phyloP scores from a whole-genome alignment of 2,329 filamentous ascomycete species.

The Chrysosphaeria jannelii region DNA sequence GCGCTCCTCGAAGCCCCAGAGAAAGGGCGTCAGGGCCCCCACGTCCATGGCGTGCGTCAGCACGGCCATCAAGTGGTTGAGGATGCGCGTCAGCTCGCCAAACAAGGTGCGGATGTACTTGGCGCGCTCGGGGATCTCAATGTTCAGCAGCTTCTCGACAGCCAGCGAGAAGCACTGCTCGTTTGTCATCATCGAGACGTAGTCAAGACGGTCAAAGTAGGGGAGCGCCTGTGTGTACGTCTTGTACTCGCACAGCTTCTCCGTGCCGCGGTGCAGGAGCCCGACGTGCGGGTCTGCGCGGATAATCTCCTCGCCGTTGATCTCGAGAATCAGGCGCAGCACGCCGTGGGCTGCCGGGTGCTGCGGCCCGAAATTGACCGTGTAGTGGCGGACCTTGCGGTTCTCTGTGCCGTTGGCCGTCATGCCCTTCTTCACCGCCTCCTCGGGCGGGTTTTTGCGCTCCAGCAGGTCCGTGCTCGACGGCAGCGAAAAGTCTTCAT shows the following conservation, averaged over 20 bases:
- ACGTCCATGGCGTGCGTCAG: conserved; percentile 97
- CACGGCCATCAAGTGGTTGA: conserved; percentile 97
- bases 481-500: conserved; percentile 27
- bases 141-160: conserved; percentile 90
- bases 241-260: conserved; percentile 99
- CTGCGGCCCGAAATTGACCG: conserved; percentile 96
- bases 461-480: conserved; percentile 11
- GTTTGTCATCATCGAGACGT: conserved; percentile 99
- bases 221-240: conserved; percentile 93
- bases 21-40: conserved; percentile 84
- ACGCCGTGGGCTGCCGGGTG: conserved; percentile 96
- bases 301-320: conserved; percentile 93
- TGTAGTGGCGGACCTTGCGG: conserved; percentile 94
- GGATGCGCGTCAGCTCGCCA: conserved; percentile 69
- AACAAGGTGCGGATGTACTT: conserved; percentile 96
- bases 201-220: conserved; percentile 96
- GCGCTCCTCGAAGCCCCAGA: conserved; percentile 99
- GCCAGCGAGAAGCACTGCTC: conserved; percentile 91
- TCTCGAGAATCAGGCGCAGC: conserved; percentile 84
- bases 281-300: conserved; percentile 92
- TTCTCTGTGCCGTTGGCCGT: conserved; percentile 17
- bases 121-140: conserved; percentile 81
- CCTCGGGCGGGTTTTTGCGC: conserved; percentile 4
- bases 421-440: conserved; percentile 11
- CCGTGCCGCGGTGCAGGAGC: conserved; percentile 80